Evolutionary conservation across 345 rosid species (phyloP).

Genomic region (Reutealis trisperma): DNA sequence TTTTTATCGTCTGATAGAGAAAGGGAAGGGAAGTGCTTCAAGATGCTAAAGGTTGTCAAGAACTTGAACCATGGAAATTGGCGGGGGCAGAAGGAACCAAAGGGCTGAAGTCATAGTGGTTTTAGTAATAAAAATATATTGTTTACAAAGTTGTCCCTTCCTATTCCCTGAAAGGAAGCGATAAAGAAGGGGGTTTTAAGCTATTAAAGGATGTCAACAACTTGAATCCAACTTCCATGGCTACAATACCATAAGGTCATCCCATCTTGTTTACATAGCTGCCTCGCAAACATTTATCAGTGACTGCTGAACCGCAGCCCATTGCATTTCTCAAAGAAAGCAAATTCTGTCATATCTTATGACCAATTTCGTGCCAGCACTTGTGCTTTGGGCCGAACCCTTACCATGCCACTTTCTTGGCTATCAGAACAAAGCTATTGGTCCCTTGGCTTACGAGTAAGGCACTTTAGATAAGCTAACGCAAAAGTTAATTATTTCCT

Average conservation of each 20-base stretch:
- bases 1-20: background rate
- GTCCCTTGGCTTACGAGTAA: slow-evolving; percentile 1
- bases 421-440: background rate
- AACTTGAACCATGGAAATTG: background rate
- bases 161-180: background rate
- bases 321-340: background rate
- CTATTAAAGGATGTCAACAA: background rate
- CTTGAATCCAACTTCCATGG: background rate
- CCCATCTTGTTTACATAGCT: no score
- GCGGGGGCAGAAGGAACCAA: background rate
- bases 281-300: no score
- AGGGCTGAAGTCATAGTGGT: background rate
- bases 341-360: background rate
- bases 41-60: background rate
- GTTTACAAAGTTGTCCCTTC: background rate
- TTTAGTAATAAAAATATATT: background rate
- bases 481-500: background rate
- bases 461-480: background rate
- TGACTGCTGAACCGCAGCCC: background rate
- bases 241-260: background rate
- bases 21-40: background rate
- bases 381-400: background rate
- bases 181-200: background rate
- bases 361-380: background rate
- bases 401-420: background rate